These are phyloP conservation scores for Chloris gayana DNA, from an alignment of 176 grass and related monocot genomes.

Conservation along the genomic window DNA sequence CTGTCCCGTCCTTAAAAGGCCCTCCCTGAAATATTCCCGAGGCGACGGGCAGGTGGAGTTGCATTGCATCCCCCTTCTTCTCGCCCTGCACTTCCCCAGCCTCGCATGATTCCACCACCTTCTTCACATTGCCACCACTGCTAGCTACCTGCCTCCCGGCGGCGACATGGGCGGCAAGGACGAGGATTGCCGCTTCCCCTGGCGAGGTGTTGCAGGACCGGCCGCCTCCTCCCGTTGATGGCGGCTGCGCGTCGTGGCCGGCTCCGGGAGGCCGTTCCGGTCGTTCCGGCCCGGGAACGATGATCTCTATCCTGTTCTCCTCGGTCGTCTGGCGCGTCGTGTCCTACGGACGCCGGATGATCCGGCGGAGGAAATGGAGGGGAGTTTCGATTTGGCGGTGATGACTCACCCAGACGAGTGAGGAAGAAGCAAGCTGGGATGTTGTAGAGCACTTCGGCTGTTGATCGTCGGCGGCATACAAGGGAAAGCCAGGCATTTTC, in stretches of 20 bases:
- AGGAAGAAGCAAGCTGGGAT: background rate
- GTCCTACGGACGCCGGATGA: background rate
- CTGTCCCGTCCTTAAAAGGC: constrained; percentile 32
- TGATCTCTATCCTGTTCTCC: background rate
- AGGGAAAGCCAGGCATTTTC: constrained; percentile 98
- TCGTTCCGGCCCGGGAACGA: background rate
- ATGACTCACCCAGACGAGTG: background rate
- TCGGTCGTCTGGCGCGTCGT: too few relatives aligned
- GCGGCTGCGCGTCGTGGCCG: background rate
- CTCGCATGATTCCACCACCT: background rate
- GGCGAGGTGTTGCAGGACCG: background rate
- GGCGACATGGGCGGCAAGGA: constrained; percentile 28
- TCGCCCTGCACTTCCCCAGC: background rate
- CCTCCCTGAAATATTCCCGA: constrained; percentile 46
- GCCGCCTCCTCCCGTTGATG: background rate
- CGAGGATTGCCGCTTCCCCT: background rate
- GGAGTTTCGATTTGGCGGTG: constrained; percentile 6
- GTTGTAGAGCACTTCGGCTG: constrained; percentile 14
- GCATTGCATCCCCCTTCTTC: background rate
- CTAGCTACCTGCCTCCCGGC: background rate
- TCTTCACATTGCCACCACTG: background rate
- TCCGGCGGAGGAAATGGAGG: background rate
- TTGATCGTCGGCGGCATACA: constrained; percentile 79
- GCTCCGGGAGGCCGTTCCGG: constrained; percentile 1
- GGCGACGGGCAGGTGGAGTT: background rate